Percentiles rank a stretch among this genome's conserved stretches.
Evolutionary conservation across 495 filamentous ascomycete genomes (phyloP).

Genomic region (Podospora appendiculata): DNA sequence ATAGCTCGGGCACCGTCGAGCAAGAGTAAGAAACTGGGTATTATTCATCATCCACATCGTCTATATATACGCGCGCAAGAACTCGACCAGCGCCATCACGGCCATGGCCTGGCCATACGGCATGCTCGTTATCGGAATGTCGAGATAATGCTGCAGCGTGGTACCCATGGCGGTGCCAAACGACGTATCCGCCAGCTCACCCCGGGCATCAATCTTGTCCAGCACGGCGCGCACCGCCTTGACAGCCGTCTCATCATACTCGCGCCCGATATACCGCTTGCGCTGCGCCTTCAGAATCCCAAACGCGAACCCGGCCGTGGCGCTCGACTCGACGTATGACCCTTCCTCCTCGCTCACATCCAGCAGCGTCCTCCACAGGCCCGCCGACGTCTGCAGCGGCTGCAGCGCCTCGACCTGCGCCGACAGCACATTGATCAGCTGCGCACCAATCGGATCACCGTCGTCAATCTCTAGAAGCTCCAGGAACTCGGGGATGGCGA

Average conservation of each 20-base stretch:
- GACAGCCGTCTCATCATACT: slow-evolving; percentile 41
- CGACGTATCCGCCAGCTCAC: slow-evolving; percentile 60
- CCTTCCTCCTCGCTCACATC: slow-evolving; percentile 47
- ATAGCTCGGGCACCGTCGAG: too few relatives aligned
- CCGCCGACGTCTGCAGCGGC: slow-evolving; percentile 45
- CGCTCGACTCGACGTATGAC: slow-evolving; percentile 63
- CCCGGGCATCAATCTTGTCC: slow-evolving; percentile 48
- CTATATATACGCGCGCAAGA: slow-evolving; percentile 48
- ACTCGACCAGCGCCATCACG: slow-evolving; percentile 63
- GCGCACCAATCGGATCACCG: slow-evolving; percentile 50
- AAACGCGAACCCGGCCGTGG: slow-evolving; percentile 69
- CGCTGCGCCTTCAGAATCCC: slow-evolving; percentile 64
- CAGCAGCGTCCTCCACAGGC: slow-evolving; percentile 63
- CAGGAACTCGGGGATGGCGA: slow-evolving; percentile 65
- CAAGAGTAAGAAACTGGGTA: background rate
- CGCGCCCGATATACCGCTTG: slow-evolving; percentile 53
- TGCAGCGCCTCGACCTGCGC: slow-evolving; percentile 55
- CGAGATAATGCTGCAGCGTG: slow-evolving; percentile 58
- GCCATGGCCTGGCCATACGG: slow-evolving; percentile 75
- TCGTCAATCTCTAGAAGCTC: slow-evolving; percentile 52
- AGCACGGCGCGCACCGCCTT: slow-evolving; percentile 55
- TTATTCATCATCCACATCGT: background rate
- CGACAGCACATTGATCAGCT: slow-evolving; percentile 52
- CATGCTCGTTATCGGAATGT: slow-evolving; percentile 64
- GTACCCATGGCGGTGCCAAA: slow-evolving; percentile 70